Evolutionary conservation across 129 eudicot genomes (phyloP).

Genomic region (Lactuca saligna): DNA sequence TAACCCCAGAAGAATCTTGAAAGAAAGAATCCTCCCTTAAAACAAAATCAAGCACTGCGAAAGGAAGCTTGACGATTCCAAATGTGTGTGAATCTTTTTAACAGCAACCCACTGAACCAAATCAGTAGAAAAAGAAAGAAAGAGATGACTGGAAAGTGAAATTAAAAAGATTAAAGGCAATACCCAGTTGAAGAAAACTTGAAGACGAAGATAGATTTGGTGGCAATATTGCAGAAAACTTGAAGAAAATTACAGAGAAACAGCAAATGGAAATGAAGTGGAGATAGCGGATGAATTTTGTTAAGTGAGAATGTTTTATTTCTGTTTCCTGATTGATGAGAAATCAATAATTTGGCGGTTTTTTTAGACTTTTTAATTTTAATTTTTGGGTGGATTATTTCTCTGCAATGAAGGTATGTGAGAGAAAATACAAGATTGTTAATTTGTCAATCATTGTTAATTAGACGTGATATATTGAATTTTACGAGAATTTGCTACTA

Average conservation of each 20-base stretch:
- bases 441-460: neutral
- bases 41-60: slow-evolving; percentile 14
- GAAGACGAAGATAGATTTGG: slow-evolving; percentile 38
- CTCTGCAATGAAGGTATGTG: neutral
- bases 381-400: slow-evolving; percentile 5
- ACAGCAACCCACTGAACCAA: slow-evolving; percentile 41
- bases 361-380: slow-evolving; percentile 14
- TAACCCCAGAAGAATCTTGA: slow-evolving; percentile 4
- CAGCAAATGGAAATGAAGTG: slow-evolving; percentile 10
- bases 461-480: neutral
- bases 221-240: slow-evolving; percentile 3
- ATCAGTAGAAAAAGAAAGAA: slow-evolving; percentile 20
- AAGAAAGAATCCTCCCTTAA: slow-evolving; percentile 25
- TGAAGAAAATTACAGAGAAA: slow-evolving; percentile 23
- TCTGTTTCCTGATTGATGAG: slow-evolving; percentile 9
- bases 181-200: slow-evolving; percentile 38
- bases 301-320: slow-evolving; percentile 19
- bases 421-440: neutral
- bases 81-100: slow-evolving; percentile 33
- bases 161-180: slow-evolving; percentile 20
- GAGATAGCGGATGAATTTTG: slow-evolving; percentile 6
- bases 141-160: slow-evolving; percentile 23
- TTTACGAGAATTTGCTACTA: slow-evolving; percentile 2
- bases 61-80: slow-evolving; percentile 14
- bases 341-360: slow-evolving; percentile 28